A percentile compares a stretch with the other conserved stretches of the same genome.
Conservation (phyloP, 2,329 filamentous ascomycete genomes). For the Sordariomycetes sp. region DNA sequence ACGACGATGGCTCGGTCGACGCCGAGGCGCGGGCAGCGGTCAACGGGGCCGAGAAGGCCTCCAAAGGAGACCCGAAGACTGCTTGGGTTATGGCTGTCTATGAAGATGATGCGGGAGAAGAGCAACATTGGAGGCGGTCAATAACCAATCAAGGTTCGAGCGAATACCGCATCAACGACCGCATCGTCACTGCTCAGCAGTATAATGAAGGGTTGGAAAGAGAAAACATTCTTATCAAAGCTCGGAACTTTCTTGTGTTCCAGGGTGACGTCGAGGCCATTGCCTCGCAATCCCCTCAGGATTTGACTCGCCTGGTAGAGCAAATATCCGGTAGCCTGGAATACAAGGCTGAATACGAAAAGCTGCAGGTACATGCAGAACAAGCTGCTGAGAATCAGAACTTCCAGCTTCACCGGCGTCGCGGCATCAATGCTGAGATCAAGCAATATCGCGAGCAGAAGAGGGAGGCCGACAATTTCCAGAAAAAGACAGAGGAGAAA, state of each 20-base stretch:
- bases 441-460: constrained; percentile 98
- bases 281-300: constrained; percentile 87
- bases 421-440: constrained; percentile 95
- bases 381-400: constrained; percentile 82
- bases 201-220: constrained; percentile 89
- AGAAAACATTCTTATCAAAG: constrained; percentile 97
- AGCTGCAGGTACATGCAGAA: constrained; percentile 76
- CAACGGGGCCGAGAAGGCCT: constrained; percentile 52
- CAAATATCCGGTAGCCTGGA: constrained; percentile 96
- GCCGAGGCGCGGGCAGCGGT: constrained; percentile 50
- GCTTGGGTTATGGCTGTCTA: constrained; percentile 99
- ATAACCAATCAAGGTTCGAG: constrained; percentile 84
- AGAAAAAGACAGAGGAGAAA: constrained; percentile 80
- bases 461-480: constrained; percentile 86
- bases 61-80: constrained; percentile 78
- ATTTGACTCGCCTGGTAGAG: constrained; percentile 88
- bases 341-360: constrained; percentile 89
- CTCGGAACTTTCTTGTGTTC: constrained; percentile 95
- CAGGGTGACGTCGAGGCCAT: constrained; percentile 97
- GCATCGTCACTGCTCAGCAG: constrained; percentile 75
- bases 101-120: constrained; percentile 90
- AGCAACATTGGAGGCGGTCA: constrained; percentile 90
- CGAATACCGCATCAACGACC: constrained; percentile 96
- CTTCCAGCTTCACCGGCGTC: constrained; percentile 77
- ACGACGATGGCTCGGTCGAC: constrained; percentile 73